A percentile compares a stretch with the other conserved stretches of the same genome.
These are phyloP conservation scores for Salix arbutifolia DNA, from an alignment of 345 rosid species.

Conservation along the genomic window DNA sequence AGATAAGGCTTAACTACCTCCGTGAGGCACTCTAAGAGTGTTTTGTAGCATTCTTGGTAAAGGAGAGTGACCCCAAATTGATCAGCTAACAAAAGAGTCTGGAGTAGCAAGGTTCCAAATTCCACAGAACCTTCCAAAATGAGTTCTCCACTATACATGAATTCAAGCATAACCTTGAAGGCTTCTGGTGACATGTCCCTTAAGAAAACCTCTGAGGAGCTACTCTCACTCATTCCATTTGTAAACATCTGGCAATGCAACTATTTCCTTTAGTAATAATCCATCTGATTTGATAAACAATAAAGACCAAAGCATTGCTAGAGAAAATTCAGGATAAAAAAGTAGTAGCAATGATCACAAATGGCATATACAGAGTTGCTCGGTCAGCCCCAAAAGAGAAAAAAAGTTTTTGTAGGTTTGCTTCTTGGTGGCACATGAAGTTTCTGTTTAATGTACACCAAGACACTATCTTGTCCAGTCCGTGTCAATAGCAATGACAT, in stretches of 20 bases:
- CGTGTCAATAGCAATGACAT: not conserved
- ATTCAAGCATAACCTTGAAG: constrained; percentile 69
- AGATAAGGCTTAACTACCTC: constrained; percentile 59
- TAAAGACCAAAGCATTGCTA: constrained; percentile 2
- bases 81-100: constrained; percentile 83
- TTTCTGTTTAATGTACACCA: not conserved
- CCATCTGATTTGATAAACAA: not conserved
- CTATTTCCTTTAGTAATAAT: constrained; percentile 11
- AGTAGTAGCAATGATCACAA: not conserved
- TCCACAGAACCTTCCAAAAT: constrained; percentile 48
- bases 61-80: constrained; percentile 76
- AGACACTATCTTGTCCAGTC: not conserved
- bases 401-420: not conserved
- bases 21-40: constrained; percentile 74
- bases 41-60: constrained; percentile 96
- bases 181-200: constrained; percentile 75
- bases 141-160: constrained; percentile 85
- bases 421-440: not conserved
- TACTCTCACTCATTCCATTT: constrained; percentile 94
- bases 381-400: not conserved
- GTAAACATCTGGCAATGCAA: constrained; percentile 79
- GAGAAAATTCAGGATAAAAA: not conserved
- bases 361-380: not conserved
- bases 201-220: constrained; percentile 53
- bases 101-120: constrained; percentile 69